A percentile compares a stretch with the other conserved stretches of the same genome.
Evolutionary conservation across 768 basidiomycete species (phyloP).

Genomic region (Tricholoma hemisulphureum): DNA sequence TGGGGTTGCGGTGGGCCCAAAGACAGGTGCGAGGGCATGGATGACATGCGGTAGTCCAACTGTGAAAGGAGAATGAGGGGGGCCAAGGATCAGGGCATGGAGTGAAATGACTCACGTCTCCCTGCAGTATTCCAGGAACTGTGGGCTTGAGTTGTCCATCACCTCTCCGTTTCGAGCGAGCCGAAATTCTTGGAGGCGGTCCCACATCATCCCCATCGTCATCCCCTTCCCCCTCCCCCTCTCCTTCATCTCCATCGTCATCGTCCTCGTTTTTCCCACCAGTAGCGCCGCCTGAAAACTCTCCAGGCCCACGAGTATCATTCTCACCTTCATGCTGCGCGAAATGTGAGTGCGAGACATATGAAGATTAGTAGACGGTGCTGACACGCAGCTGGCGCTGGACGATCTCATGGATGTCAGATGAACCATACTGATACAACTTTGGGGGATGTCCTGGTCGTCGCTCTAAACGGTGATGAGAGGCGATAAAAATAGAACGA

Average conservation of each 20-base stretch:
- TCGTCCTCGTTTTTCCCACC: slow-evolving; percentile 15
- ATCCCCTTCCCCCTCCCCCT: neutral
- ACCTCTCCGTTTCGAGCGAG: slow-evolving; percentile 29
- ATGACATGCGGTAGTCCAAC: slow-evolving; percentile 19
- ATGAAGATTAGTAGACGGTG: slow-evolving; percentile 10
- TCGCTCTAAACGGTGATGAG: slow-evolving; percentile 50
- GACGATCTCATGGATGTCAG: slow-evolving; percentile 67
- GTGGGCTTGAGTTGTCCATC: slow-evolving; percentile 33
- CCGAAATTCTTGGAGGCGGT: neutral
- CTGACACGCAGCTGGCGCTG: slow-evolving; percentile 58
- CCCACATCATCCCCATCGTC: slow-evolving; percentile 30
- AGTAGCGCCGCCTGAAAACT: slow-evolving; percentile 40
- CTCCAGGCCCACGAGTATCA: slow-evolving; percentile 44
- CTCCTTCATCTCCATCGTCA: slow-evolving; percentile 33
- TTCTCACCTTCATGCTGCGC: slow-evolving; percentile 49
- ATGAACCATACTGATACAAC: slow-evolving; percentile 79
- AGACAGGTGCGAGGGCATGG: slow-evolving; percentile 13
- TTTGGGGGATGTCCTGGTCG: slow-evolving; percentile 76
- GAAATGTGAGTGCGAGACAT: slow-evolving; percentile 1
- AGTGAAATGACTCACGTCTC: slow-evolving; percentile 10
- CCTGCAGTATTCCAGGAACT: slow-evolving; percentile 14
- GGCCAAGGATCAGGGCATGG: neutral
- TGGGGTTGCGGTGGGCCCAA: slow-evolving; percentile 12
- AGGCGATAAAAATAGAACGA: slow-evolving; percentile 37
- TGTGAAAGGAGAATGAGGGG: slow-evolving; percentile 1